Conservation (phyloP, 306 rosid genomes). For the Cicer yamashitae region DNA sequence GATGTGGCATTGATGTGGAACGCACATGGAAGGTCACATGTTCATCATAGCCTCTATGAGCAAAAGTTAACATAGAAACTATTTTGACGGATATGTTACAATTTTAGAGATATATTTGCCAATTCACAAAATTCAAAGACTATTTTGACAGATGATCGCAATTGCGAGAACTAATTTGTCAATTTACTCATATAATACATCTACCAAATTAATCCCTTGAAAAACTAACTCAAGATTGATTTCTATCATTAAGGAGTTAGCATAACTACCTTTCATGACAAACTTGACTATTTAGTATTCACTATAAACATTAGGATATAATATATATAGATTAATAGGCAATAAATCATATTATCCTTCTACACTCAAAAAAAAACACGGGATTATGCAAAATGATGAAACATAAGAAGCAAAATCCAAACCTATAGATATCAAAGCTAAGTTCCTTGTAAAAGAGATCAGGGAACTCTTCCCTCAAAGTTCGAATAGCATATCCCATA, state of each 20-base stretch:
- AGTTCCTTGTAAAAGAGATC: conserved; percentile 73
- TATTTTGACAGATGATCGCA: not conserved
- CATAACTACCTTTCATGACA: not conserved
- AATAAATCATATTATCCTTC: not conserved
- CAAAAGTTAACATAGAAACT: not conserved
- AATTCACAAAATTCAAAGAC: not conserved
- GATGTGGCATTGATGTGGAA: not conserved
- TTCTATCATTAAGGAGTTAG: not conserved
- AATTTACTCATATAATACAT: not conserved
- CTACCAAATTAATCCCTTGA: not conserved
- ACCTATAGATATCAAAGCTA: conserved; percentile 79
- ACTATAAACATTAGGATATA: not conserved
- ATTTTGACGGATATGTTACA: not conserved
- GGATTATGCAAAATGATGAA: conserved; percentile 5
- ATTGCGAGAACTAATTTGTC: not conserved
- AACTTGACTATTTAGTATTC: not conserved
- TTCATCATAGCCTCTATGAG: not conserved
- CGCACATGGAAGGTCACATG: not conserved
- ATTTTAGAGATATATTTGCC: not conserved
- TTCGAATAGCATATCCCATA: conserved; percentile 82
- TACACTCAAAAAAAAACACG: not conserved
- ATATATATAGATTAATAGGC: not conserved
- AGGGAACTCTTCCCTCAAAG: conserved; percentile 81
- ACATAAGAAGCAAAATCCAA: not conserved
- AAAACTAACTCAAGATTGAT: not conserved